These are phyloP conservation scores for Rhizophagus clarus DNA, from an alignment of 192 early-diverging fungal genomes.

Conservation along the genomic window DNA sequence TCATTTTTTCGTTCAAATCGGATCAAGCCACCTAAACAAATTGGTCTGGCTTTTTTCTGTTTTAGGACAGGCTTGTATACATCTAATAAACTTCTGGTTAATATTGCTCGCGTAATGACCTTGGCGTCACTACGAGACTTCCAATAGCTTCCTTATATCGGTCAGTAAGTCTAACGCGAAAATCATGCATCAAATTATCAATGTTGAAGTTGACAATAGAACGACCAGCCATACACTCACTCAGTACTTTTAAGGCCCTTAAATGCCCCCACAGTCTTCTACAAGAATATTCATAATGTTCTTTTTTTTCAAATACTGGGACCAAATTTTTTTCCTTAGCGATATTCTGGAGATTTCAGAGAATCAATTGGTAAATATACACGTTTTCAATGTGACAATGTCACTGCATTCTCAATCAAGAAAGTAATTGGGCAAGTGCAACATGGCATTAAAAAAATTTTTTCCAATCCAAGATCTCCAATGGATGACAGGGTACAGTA, in stretches of 20 bases:
- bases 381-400: slow-evolving; percentile 18
- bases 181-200: slow-evolving; percentile 33
- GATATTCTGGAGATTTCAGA: not conserved
- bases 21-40: not conserved
- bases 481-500: slow-evolving; percentile 4
- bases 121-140: not conserved
- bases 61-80: not conserved
- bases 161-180: slow-evolving; percentile 23
- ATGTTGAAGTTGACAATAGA: slow-evolving; percentile 27
- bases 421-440: slow-evolving; percentile 21
- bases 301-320: not conserved
- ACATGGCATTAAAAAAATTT: not conserved
- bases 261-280: slow-evolving; percentile 39
- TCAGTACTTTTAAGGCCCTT: slow-evolving; percentile 37
- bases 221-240: not conserved
- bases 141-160: slow-evolving; percentile 22
- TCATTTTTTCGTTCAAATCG: not conserved
- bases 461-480: not conserved
- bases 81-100: not conserved
- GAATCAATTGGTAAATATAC: slow-evolving; percentile 29
- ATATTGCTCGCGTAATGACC: not conserved
- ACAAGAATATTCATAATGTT: slow-evolving; percentile 37
- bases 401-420: slow-evolving; percentile 9
- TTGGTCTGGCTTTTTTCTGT: not conserved
- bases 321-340: not conserved